Conservation (phyloP, 2,329 filamentous ascomycete species). For the Aspergillus ibericus region DNA sequence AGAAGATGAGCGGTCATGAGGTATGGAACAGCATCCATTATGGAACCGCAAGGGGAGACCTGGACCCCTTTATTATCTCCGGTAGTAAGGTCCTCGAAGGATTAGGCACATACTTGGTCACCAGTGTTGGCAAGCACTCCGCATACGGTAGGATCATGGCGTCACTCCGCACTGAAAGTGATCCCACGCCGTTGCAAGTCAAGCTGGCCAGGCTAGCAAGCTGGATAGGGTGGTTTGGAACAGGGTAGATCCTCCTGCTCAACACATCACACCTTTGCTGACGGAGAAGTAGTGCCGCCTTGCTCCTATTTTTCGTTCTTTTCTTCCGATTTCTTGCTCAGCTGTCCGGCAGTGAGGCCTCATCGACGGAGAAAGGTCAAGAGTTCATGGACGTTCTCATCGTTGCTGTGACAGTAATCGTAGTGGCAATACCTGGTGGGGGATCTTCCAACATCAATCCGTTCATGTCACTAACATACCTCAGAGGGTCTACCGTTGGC, state of each 20-base stretch:
- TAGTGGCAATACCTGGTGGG: conserved; percentile 64
- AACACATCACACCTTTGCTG: too few relatives aligned
- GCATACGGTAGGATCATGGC: conserved; percentile 73
- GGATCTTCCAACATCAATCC: background rate
- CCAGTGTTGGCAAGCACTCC: conserved; percentile 68
- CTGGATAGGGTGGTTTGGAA: conserved; percentile 70
- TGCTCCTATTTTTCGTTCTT: conserved; percentile 77
- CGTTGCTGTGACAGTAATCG: conserved; percentile 72
- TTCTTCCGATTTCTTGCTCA: conserved; percentile 78
- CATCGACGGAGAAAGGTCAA: conserved; percentile 64
- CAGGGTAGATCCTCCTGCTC: conserved; percentile 12
- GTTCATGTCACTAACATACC: background rate
- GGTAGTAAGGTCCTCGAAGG: conserved; percentile 74
- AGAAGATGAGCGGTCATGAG: conserved; percentile 59
- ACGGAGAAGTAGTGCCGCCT: conserved; percentile 50
- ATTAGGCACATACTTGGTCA: conserved; percentile 70
- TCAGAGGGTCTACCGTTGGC: conserved; percentile 69
- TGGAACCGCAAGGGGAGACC: conserved; percentile 31
- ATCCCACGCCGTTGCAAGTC: conserved; percentile 72
- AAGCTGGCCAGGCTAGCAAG: conserved; percentile 72
- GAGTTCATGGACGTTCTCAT: conserved; percentile 72
- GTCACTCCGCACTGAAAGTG: conserved; percentile 67
- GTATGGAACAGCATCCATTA: conserved; percentile 45
- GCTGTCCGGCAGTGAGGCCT: conserved; percentile 58
- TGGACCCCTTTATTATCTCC: conserved; percentile 74